phyloP scores from a whole-genome alignment of 805 yeast species.

The Nakazawaea laoshanensis region DNA sequence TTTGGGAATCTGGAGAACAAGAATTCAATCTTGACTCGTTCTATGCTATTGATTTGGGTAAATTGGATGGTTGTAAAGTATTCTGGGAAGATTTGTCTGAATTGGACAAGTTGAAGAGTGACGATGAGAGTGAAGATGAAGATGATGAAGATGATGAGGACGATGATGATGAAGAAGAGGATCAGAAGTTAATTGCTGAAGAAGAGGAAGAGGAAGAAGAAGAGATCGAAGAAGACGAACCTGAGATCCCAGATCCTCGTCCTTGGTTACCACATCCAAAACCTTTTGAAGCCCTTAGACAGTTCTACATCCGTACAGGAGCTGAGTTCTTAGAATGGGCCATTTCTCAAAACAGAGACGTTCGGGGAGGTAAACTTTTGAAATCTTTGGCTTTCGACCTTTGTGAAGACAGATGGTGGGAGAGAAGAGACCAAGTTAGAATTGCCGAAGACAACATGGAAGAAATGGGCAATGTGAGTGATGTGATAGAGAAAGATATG shows the following conservation, averaged over 20 bases:
- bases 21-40: constrained; percentile 81
- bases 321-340: constrained; percentile 90
- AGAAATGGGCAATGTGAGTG: constrained; percentile 87
- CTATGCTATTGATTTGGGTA: constrained; percentile 78
- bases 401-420: constrained; percentile 97
- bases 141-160: constrained; percentile 66
- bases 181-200: constrained; percentile 32
- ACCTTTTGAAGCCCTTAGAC: constrained; percentile 78
- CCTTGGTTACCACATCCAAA: constrained; percentile 98
- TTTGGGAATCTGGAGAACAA: constrained; percentile 81
- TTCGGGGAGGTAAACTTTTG: constrained; percentile 87
- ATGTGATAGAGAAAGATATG: constrained; percentile 68
- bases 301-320: constrained; percentile 81
- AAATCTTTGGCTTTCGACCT: constrained; percentile 85
- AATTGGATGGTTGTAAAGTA: constrained; percentile 79
- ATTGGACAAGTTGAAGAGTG: constrained; percentile 40
- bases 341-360: constrained; percentile 73
- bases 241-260: constrained; percentile 78
- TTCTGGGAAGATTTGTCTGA: constrained; percentile 83
- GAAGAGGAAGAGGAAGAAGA: constrained; percentile 61
- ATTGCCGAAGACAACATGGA: constrained; percentile 83
- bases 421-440: constrained; percentile 88
- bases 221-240: constrained; percentile 52
- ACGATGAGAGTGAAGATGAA: constrained; percentile 58
- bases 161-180: constrained; percentile 50